Base-by-base conservation (phyloP, 768 basidiomycete genomes). In the Peribolospora baueri region DNA sequence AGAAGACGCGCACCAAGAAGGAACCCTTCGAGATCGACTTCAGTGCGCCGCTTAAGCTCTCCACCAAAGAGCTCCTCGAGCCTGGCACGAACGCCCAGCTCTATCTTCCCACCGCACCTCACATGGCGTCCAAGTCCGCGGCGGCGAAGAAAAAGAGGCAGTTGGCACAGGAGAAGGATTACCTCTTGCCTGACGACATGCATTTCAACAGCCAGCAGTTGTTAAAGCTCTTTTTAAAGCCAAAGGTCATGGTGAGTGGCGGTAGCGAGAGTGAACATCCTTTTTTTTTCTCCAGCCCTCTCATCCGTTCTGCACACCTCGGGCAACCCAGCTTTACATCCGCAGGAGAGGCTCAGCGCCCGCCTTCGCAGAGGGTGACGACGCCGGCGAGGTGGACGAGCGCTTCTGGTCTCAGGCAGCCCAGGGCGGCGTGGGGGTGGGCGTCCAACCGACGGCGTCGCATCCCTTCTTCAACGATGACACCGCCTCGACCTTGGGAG, bases 341-440 rank as follows among this genome's bases (percentile, higher is more conserved):
- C 79, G 88, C 10, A 82, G 84, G 6, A 78, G 78, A 54, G 73
- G 73, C 43, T 76, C 60, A 4, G 48, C 49, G 73, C 57, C 58
- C 10, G 53, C 57, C 49, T 7, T 37, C 11, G 14, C 5, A 1
- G 40, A 8, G 11, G 11, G 13, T 14, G 11, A n/a, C 36, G 59
- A 54, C 45, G 50, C 49, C 36, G 54, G 42, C n/a, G 43, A 59
- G 67, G 80, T 91, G 38, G 91, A 95, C 64, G 87, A 90, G 68
- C 79, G 83, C 58, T 97, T 88, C 71, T 97, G 93, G 93, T 90
- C 88, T 0, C 82, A 86, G 62, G 86, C 85, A 4, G 88, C 87
- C 7, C 85, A 84, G 0, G 77, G 83, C 66, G 79, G 78, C 10
- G 81, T 75, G 4, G 56, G 56, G 7, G 76, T 71, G 7, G 75